A percentile compares a stretch with the other conserved stretches of the same genome.
Conservation (phyloP, 2,329 filamentous ascomycete species). For the Cladophialophora immunda region DNA sequence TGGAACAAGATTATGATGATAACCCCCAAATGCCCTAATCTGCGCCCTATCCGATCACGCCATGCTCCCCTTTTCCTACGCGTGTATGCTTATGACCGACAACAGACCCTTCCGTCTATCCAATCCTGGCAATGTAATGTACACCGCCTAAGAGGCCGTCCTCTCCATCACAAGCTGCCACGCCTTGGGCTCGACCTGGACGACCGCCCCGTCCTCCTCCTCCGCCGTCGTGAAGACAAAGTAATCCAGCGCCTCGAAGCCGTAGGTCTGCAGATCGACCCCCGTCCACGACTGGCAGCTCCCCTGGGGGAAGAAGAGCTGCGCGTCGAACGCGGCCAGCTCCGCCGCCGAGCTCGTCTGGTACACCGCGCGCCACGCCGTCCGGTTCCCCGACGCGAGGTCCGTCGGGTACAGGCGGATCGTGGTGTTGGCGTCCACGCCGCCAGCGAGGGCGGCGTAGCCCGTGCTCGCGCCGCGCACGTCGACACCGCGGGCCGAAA, state of each 20-base stretch:
- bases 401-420: slow-evolving; percentile 12
- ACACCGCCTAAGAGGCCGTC: too few species aligned
- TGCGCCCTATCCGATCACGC: too few species aligned
- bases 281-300: slow-evolving; percentile 20
- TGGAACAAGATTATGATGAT: too few species aligned
- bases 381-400: slow-evolving; percentile 6
- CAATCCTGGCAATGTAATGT: too few species aligned
- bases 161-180: slow-evolving; percentile 14
- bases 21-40: too few species aligned
- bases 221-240: slow-evolving; percentile 6
- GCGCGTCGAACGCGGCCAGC: background rate
- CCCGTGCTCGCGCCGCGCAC: background rate
- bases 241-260: slow-evolving; percentile 15
- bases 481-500: slow-evolving; percentile 14
- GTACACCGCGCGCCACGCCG: slow-evolving; percentile 19
- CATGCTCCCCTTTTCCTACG: too few species aligned
- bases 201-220: background rate
- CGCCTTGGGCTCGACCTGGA: slow-evolving; percentile 6
- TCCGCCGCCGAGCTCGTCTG: slow-evolving; percentile 3
- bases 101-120: too few species aligned
- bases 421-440: background rate
- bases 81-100: too few species aligned
- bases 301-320: slow-evolving; percentile 21
- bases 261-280: slow-evolving; percentile 9
- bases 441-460: background rate